phyloP scores from a whole-genome alignment of 257 asterid species.

The Nemophila menziesii region DNA sequence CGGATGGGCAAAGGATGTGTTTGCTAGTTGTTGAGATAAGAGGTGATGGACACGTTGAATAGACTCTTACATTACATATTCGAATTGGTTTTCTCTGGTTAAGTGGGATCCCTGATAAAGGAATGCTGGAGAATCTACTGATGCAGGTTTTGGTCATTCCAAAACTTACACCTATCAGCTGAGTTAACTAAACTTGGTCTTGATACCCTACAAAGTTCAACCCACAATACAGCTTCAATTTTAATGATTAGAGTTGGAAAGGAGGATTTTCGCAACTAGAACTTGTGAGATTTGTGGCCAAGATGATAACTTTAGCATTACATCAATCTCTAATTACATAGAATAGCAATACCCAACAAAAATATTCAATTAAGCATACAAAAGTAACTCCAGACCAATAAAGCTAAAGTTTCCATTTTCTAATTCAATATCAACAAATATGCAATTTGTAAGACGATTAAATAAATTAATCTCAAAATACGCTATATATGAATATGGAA shows the following conservation, averaged over 20 bases:
- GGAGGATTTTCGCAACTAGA: too few relatives aligned
- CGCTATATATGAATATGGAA: too few relatives aligned
- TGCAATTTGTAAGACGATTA: too few relatives aligned
- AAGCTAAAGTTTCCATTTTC: background rate
- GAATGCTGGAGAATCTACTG: constrained; percentile 38
- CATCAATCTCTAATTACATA: too few relatives aligned
- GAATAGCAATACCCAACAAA: too few relatives aligned
- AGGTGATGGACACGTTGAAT: constrained; percentile 48
- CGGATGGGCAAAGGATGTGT: constrained; percentile 18
- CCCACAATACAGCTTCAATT: too few relatives aligned
- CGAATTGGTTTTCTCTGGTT: constrained; percentile 28
- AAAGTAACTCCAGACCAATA: background rate
- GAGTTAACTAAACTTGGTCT: background rate
- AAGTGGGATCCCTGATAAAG: constrained; percentile 39
- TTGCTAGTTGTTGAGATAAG: constrained; percentile 23
- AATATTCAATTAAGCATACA: too few relatives aligned
- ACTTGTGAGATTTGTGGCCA: too few relatives aligned
- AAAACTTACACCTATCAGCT: background rate
- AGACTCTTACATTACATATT: constrained; percentile 27
- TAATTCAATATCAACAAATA: too few relatives aligned
- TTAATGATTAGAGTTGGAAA: too few relatives aligned
- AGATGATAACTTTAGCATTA: too few relatives aligned
- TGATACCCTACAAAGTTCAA: background rate
- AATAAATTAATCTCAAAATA: too few relatives aligned
- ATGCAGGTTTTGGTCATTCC: constrained; percentile 55